phyloP scores from a whole-genome alignment of 768 basidiomycete species.

The Termitomyces heimii region DNA sequence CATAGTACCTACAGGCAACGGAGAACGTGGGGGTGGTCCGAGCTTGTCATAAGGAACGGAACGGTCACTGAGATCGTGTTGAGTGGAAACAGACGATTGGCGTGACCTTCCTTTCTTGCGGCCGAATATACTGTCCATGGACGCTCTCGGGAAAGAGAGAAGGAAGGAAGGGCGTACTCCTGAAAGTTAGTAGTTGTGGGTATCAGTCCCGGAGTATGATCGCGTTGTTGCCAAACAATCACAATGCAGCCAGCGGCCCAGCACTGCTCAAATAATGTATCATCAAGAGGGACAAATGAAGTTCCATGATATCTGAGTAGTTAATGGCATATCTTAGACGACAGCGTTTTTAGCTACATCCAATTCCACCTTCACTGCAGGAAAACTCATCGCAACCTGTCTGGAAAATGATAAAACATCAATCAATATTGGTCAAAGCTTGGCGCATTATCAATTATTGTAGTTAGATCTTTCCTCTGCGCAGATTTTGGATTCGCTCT shows the following conservation, averaged over 20 bases:
- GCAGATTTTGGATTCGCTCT: background rate
- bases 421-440: too few species aligned
- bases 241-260: background rate
- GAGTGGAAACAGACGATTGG: constrained; percentile 53
- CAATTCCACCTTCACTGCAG: too few species aligned
- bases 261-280: constrained; percentile 4
- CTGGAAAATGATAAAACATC: too few species aligned
- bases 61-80: constrained; percentile 56
- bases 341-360: too few species aligned
- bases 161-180: background rate
- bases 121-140: constrained; percentile 65
- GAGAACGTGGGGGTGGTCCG: constrained; percentile 49
- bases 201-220: background rate
- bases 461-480: too few species aligned
- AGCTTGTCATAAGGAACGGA: constrained; percentile 74
- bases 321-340: background rate
- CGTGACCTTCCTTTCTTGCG: constrained; percentile 58
- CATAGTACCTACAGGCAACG: constrained; percentile 48
- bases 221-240: constrained; percentile 6
- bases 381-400: too few species aligned
- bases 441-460: too few species aligned
- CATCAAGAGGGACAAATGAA: constrained; percentile 10
- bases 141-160: background rate
- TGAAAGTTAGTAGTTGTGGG: background rate
- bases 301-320: background rate